Evolutionary conservation across 2,329 filamentous ascomycete species (phyloP), one percentile per base, ranked within the genome.

Genomic region (Cucurbitaria berberidis): DNA sequence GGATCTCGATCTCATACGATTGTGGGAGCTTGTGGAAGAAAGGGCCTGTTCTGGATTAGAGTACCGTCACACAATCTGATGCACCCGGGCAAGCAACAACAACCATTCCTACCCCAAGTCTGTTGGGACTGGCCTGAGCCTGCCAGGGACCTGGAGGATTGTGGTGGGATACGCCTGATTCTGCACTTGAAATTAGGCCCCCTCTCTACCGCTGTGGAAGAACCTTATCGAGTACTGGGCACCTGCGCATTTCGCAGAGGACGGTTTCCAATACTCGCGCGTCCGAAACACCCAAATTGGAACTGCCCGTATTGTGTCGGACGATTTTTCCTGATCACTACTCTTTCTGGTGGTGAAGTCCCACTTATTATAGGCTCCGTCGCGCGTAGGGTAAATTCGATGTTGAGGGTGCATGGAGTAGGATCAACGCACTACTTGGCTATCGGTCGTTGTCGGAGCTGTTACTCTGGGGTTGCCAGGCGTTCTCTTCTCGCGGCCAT

Each of bases 1-100:
- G 41, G 34, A 39, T 54, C 54, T 48, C 41, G 8, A 13, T 11
- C n/a, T n/a, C n/a, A n/a, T n/a, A n/a, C 8, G 11, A 10, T 11
- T 30, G 30, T 34, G 3, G 30, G 30, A 34, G 15, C 15, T 3
- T 34, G 15, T 5, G 5, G 3, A 16, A 34, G 13, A 34, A 34
- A 5, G 27, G 27, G 16, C 13, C 15, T 34, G 30, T 16, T 34
- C 30, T 34, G 4, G 9, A n/a, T 16, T 8, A 34, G 6, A n/a
- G 4, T 15, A 16, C 15, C 30, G 16, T 16, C 8, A 34, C 30
- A 34, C 30, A n/a, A 5, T 34, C 16, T 34, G 30, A 34, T 16
- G n/a, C n/a, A n/a, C n/a, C n/a, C n/a, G n/a, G 30, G 9, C 16
- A 15, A 16, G 10, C 3, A 34, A 16, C 24, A 26, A 26, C 24